A percentile compares a stretch with the other conserved stretches of the same genome.
These are phyloP conservation scores for Lepidium sativum DNA, from an alignment of 345 rosid genomes.

Conservation along the genomic window DNA sequence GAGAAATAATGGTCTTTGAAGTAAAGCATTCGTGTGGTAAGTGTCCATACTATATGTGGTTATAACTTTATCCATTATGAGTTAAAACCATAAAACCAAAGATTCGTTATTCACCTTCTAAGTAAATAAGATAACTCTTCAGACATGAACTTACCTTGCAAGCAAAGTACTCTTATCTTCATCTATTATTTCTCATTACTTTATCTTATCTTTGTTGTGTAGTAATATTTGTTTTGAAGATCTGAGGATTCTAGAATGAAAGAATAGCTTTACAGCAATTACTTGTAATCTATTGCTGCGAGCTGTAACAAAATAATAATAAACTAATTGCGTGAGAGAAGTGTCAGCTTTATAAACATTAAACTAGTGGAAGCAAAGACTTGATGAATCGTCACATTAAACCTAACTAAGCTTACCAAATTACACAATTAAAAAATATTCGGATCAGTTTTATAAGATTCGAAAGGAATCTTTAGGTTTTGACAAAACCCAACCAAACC, in stretches of 20 bases:
- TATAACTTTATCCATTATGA: neutral
- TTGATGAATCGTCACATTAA: neutral
- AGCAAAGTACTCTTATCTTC: conserved; percentile 26
- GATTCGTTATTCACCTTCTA: conserved; percentile 28
- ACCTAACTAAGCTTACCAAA: conserved; percentile 17
- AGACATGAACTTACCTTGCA: conserved; percentile 32
- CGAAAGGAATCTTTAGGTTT: conserved; percentile 18
- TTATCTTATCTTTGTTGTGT: conserved; percentile 20
- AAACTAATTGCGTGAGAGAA: neutral
- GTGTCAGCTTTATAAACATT: neutral
- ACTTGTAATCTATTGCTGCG: neutral
- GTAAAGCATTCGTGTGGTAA: conserved; percentile 23
- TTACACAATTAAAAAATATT: neutral
- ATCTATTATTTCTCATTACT: conserved; percentile 18
- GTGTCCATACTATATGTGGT: conserved; percentile 1
- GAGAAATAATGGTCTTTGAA: conserved; percentile 1
- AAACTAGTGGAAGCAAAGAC: neutral
- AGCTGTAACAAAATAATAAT: neutral
- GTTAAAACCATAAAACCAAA: conserved; percentile 16
- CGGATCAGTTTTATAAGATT: neutral
- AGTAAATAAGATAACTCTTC: conserved; percentile 15
- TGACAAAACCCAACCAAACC: conserved; percentile 19
- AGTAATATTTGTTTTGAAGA: conserved; percentile 8
- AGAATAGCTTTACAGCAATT: neutral
- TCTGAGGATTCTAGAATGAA: too few relatives aligned